phyloP scores from a whole-genome alignment of 768 basidiomycete genomes.

The Tulasnella sp. region DNA sequence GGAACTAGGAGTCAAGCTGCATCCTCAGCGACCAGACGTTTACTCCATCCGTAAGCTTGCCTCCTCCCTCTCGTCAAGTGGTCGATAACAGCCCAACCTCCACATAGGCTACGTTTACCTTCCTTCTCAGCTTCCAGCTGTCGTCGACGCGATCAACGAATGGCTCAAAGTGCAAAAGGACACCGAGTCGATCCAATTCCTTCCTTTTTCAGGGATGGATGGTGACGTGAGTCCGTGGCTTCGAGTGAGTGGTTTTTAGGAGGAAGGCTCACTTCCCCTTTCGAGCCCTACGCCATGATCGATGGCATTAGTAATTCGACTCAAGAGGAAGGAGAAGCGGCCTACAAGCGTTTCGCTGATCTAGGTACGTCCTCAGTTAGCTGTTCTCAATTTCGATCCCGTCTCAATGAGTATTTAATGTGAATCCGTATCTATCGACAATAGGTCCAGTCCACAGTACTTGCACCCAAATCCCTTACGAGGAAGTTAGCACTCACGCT shows the following conservation, averaged over 20 bases:
- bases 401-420: too few relatives aligned
- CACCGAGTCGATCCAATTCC: background rate
- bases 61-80: background rate
- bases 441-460: background rate
- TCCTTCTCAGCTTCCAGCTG: background rate
- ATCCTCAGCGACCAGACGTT: conserved; percentile 6
- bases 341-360: background rate
- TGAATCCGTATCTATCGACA: background rate
- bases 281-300: background rate
- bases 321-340: conserved; percentile 3
- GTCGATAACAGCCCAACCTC: background rate
- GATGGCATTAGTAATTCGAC: background rate
- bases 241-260: too few relatives aligned
- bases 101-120: conserved; percentile 1
- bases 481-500: background rate
- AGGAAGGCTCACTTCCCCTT: too few relatives aligned
- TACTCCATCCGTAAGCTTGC: background rate
- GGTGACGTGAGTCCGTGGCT: background rate
- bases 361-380: background rate
- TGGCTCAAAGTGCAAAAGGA: conserved; percentile 10
- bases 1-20: conserved; percentile 9
- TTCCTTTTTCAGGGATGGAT: background rate
- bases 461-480: background rate
- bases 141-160: background rate
- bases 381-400: background rate